A percentile compares a stretch with the other conserved stretches of the same genome.
Conservation (phyloP, 2,329 filamentous ascomycete species). For the Rutstroemia sp. region DNA sequence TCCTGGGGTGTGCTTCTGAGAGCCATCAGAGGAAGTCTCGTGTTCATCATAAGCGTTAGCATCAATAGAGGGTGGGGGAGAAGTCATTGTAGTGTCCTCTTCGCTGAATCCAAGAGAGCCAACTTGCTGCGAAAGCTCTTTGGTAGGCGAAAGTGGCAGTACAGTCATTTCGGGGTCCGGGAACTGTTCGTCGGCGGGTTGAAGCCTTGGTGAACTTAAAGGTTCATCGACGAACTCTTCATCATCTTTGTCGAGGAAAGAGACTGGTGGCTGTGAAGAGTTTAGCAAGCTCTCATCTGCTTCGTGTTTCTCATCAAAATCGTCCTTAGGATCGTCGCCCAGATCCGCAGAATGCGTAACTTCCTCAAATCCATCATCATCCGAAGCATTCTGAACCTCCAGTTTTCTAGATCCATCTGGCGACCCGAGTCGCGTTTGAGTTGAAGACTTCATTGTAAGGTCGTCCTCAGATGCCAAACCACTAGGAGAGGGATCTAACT, state of each 20-base stretch:
- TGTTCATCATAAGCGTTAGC: conserved; percentile 4
- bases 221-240: conserved; percentile 76
- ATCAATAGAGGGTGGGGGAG: conserved; percentile 19
- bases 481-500: conserved; percentile 43
- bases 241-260: conserved; percentile 52
- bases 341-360: conserved; percentile 65
- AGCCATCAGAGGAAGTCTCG: conserved; percentile 15
- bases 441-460: conserved; percentile 50
- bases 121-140: conserved; percentile 30
- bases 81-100: conserved; percentile 24
- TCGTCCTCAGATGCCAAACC: conserved; percentile 49
- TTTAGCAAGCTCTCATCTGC: conserved; percentile 44
- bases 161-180: conserved; percentile 49
- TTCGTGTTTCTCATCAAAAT: conserved; percentile 50
- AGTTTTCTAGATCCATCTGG: conserved; percentile 62
- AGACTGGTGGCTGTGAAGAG: conserved; percentile 29
- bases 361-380: conserved; percentile 91
- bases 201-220: conserved; percentile 58
- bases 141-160: conserved; percentile 49
- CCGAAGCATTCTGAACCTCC: conserved; percentile 72
- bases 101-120: conserved; percentile 21
- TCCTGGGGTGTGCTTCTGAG: conserved; percentile 14
- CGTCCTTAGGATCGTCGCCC: conserved; percentile 64
- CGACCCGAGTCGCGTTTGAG: conserved; percentile 39
- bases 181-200: conserved; percentile 47